Evolutionary conservation across 31 red algal genomes (phyloP).

Genomic region (Endocladia muricata): DNA sequence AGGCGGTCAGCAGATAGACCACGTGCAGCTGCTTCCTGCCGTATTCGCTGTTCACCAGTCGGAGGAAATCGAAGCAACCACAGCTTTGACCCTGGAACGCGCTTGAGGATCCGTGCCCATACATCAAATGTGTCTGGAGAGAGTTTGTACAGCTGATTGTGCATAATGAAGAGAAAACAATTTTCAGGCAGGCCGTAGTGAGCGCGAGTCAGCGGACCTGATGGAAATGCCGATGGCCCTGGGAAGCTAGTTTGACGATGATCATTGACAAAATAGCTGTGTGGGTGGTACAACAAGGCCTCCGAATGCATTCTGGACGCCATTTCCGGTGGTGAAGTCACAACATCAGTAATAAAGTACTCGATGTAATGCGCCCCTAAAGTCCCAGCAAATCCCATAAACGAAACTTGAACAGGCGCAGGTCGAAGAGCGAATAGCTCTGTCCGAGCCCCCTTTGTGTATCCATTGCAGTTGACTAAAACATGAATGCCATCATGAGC

Average conservation of each 20-base stretch:
- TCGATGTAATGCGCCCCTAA: conserved; percentile 73
- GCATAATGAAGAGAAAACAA: conserved; percentile 68
- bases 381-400: conserved; percentile 83
- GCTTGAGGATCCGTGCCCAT: conserved; percentile 69
- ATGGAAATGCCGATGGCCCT: conserved; percentile 20
- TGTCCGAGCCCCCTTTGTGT: conserved; percentile 78
- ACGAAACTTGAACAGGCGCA: conserved; percentile 81
- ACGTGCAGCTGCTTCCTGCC: conserved; percentile 36
- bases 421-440: conserved; percentile 84
- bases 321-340: conserved; percentile 60
- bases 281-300: conserved; percentile 67
- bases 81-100: conserved; percentile 66
- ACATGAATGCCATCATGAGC: conserved; percentile 82
- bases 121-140: conserved; percentile 65
- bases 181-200: conserved; percentile 70
- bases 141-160: conserved; percentile 78
- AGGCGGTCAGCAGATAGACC: conserved; percentile 48
- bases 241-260: conserved; percentile 63
- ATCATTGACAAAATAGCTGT: conserved; percentile 83
- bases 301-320: conserved; percentile 63
- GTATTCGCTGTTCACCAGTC: conserved; percentile 63
- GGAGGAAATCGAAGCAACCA: conserved; percentile 81
- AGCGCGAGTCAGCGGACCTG: conserved; percentile 48
- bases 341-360: conserved; percentile 76
- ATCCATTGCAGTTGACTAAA: conserved; percentile 79